Base-by-base conservation (phyloP, 202 grass and related monocot genomes). In the Elaeis oleifera region DNA sequence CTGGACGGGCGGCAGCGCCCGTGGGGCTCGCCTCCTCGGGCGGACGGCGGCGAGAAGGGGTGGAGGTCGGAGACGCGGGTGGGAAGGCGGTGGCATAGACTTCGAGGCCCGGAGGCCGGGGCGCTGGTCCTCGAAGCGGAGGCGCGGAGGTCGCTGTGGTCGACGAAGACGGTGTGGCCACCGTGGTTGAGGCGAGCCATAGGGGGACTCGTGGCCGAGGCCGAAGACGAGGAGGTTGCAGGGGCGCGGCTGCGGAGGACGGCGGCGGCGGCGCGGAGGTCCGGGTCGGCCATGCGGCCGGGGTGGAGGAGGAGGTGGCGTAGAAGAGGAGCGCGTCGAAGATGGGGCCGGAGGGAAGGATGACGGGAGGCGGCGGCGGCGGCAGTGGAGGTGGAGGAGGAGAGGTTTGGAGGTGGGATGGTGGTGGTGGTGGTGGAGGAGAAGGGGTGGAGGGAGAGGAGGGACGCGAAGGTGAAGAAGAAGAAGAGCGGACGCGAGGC, bases 111-210 rank as follows among this genome's bases (percentile, higher is more conserved):
- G 88, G 71, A 86, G 74, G 23, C 77, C 36, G 8, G 36, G 36
- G 9, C 9, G 36, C 36, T 44, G 68, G 0, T 77, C 84, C 58
- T 97, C 94, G 1, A 97, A 69, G 81, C 89, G 79, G 88, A 83
- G 64, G 88, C 82, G 83, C 89, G 92, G 78, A 89, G 92, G 65
- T 90, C 81, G 85, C 92, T 97, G 70, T 97, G 88, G 81, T 97
- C 94, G 4, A 97, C 79, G 80, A 92, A 97, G 26, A 97, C 92
- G 0, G 87, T 96, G 57, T 81, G 87, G 0, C 91, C 91, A 52
- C 91, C 91, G 69, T 85, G 76, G 81, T 96, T 96, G 48, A 96
- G 87, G 92, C 92, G 16, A 87, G 81, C 92, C 92, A 96, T 28
- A 96, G 79, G 18, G 84, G 61, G 83, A 89, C 84, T 96, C 92